Evolutionary conservation across 2,329 filamentous ascomycete species (phyloP).

Genomic region (Trichophyton rubrum): DNA sequence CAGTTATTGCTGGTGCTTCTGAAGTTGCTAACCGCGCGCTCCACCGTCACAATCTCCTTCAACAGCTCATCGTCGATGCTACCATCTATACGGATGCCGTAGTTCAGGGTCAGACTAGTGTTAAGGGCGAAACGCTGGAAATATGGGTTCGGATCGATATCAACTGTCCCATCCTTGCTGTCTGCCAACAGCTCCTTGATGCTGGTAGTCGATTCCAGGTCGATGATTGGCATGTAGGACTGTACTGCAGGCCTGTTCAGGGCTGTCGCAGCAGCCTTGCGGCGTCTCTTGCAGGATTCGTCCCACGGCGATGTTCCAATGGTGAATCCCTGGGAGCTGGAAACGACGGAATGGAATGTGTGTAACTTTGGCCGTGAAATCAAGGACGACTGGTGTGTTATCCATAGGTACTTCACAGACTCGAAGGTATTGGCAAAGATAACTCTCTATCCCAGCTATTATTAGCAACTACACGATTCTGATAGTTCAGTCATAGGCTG

Average conservation of each 20-base stretch:
- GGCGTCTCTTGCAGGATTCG: slow-evolving; percentile 61
- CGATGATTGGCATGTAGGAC: slow-evolving; percentile 70
- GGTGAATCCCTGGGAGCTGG: slow-evolving; percentile 63
- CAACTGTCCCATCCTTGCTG: slow-evolving; percentile 46
- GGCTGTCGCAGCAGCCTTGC: slow-evolving; percentile 67
- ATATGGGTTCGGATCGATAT: slow-evolving; percentile 60
- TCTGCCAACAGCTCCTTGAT: slow-evolving; percentile 60
- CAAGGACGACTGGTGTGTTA: slow-evolving; percentile 63
- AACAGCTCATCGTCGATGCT: slow-evolving; percentile 55
- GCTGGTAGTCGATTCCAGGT: slow-evolving; percentile 59
- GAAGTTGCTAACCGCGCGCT: slow-evolving; percentile 63
- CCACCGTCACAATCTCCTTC: slow-evolving; percentile 61
- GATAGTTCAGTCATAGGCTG: background rate
- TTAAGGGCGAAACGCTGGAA: slow-evolving; percentile 67
- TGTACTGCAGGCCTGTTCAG: slow-evolving; percentile 64
- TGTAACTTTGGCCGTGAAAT: slow-evolving; percentile 68
- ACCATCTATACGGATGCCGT: slow-evolving; percentile 62
- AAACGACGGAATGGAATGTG: slow-evolving; percentile 70
- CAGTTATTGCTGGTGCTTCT: slow-evolving; percentile 70
- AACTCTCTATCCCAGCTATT: slow-evolving; percentile 41
- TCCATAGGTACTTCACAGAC: slow-evolving; percentile 59
- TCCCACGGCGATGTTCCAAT: slow-evolving; percentile 79
- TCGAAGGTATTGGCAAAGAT: slow-evolving; percentile 70
- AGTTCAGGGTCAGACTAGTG: slow-evolving; percentile 65
- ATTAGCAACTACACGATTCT: background rate